Conservation (phyloP, 345 rosid species). For the Eucalyptus erythrocorys region DNA sequence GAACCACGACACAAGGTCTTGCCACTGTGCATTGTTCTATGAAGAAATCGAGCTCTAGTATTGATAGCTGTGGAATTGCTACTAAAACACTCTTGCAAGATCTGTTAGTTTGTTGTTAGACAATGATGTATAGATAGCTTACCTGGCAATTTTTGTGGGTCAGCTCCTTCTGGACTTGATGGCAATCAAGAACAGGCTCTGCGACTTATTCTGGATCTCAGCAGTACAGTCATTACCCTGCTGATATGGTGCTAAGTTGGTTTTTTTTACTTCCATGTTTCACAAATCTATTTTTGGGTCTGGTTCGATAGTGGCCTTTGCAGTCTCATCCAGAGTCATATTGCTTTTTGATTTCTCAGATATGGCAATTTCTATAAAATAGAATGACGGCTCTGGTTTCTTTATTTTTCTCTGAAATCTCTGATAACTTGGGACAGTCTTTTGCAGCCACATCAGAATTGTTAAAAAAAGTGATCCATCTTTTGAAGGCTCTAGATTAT, state of each 20-base stretch:
- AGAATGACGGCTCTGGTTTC: not conserved
- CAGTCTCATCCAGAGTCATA: not conserved
- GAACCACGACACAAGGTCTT: not conserved
- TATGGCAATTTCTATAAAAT: not conserved
- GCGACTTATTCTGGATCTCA: conserved; percentile 90
- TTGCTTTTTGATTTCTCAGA: not conserved
- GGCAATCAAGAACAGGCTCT: conserved; percentile 96
- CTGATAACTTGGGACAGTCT: conserved; percentile 53
- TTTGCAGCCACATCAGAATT: conserved; percentile 99
- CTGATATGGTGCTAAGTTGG: conserved; percentile 51
- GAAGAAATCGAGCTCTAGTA: not conserved
- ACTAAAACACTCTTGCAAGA: not conserved
- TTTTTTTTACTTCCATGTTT: not conserved
- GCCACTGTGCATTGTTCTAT: not conserved
- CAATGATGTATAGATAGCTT: not conserved
- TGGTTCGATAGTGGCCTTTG: not conserved
- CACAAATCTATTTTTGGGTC: not conserved
- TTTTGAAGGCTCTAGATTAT: too few species aligned
- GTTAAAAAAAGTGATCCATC: too few species aligned
- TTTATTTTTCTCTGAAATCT: conserved; percentile 12
- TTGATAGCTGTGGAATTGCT: not conserved
- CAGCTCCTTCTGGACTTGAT: conserved; percentile 94
- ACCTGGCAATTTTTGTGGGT: not conserved
- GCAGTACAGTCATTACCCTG: conserved; percentile 96
- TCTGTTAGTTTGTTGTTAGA: not conserved